These are phyloP conservation scores for Peniophora sp. DNA, from an alignment of 1,284 basidiomycete genomes.

Conservation along the genomic window DNA sequence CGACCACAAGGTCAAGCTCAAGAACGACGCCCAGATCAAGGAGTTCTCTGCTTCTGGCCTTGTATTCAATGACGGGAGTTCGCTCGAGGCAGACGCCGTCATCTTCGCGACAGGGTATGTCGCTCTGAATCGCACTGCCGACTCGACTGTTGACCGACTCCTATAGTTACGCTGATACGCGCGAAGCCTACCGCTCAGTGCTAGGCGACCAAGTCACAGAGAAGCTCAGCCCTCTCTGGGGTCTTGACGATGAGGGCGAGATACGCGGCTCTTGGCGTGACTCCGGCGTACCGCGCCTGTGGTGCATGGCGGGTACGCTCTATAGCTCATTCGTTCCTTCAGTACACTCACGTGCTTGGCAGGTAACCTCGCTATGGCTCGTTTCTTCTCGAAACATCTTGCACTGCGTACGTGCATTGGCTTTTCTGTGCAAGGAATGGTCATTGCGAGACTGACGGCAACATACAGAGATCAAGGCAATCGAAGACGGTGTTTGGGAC, in stretches of 20 bases:
- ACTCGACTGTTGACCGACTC: slow-evolving; percentile 14
- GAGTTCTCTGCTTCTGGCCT: slow-evolving; percentile 48
- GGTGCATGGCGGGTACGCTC: slow-evolving; percentile 24
- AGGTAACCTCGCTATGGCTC: slow-evolving; percentile 26
- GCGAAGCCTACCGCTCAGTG: not conserved
- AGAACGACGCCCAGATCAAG: slow-evolving; percentile 51
- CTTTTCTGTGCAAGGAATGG: too few relatives aligned
- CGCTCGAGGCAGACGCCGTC: slow-evolving; percentile 60
- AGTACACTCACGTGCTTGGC: slow-evolving; percentile 14
- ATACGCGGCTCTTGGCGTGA: slow-evolving; percentile 18
- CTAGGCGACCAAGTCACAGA: not conserved
- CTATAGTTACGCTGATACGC: not conserved
- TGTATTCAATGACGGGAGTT: slow-evolving; percentile 58
- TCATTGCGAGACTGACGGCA: too few relatives aligned
- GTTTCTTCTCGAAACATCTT: slow-evolving; percentile 31
- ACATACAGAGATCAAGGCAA: slow-evolving; percentile 18
- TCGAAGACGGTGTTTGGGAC: slow-evolving; percentile 11
- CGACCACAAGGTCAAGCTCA: slow-evolving; percentile 69
- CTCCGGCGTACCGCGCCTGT: slow-evolving; percentile 18
- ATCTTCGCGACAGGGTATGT: slow-evolving; percentile 58
- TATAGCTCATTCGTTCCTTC: slow-evolving; percentile 6
- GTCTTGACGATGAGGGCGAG: slow-evolving; percentile 17
- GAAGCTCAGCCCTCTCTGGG: not conserved
- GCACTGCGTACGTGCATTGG: slow-evolving; percentile 30
- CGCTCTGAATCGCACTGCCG: not conserved